phyloP scores from a whole-genome alignment of 768 basidiomycete species.

The Calvatia gigantea region DNA sequence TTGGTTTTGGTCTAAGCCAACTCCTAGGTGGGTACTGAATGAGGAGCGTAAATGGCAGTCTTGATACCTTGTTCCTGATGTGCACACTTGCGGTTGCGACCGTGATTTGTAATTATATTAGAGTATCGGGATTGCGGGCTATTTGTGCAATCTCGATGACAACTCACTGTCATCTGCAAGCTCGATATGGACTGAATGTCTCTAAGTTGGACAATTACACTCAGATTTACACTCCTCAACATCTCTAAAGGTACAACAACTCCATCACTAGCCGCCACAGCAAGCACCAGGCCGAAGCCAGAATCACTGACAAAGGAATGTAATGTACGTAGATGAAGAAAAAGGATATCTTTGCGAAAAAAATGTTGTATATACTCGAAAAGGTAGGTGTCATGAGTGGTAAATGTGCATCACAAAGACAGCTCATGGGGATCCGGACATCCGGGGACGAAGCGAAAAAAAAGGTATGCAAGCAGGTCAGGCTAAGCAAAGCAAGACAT shows the following conservation, averaged over 20 bases:
- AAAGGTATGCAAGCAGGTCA: no score
- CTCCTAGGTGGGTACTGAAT: not conserved
- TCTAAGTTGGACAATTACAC: conserved; percentile 4
- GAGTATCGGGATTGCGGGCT: no score
- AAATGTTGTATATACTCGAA: not conserved
- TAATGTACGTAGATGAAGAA: not conserved
- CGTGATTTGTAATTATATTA: no score
- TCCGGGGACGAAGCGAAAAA: no score
- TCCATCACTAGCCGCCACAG: not conserved
- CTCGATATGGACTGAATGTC: not conserved
- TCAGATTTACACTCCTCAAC: not conserved
- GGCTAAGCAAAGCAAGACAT: no score
- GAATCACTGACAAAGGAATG: not conserved
- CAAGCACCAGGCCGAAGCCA: not conserved
- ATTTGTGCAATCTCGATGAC: no score
- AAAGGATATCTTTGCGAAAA: not conserved
- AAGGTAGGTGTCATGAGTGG: not conserved
- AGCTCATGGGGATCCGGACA: no score
- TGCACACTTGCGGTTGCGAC: no score
- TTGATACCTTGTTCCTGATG: not conserved
- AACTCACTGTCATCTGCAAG: not conserved
- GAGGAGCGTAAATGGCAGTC: not conserved
- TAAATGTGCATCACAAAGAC: no score
- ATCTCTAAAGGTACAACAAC: not conserved
- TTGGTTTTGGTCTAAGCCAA: not conserved